Evolutionary conservation across 2,329 filamentous ascomycete genomes (phyloP).

Genomic region (Polytolypa hystricis): DNA sequence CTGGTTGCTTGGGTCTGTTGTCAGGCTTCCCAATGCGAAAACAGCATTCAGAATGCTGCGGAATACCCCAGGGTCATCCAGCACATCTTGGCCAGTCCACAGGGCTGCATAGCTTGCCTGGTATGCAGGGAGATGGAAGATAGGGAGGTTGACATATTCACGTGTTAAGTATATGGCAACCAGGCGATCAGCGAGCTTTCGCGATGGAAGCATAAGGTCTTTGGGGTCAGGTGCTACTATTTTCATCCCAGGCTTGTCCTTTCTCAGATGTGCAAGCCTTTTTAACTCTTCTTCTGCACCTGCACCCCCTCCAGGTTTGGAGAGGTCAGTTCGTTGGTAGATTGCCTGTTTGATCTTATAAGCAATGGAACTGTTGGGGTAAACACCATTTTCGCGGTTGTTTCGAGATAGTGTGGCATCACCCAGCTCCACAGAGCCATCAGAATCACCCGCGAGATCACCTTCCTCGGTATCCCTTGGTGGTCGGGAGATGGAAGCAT

Average conservation of each 20-base stretch:
- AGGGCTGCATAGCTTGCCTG: constrained; percentile 10
- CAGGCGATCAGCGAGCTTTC: constrained; percentile 11
- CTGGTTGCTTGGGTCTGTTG: constrained; percentile 4
- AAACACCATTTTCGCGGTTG: neutral
- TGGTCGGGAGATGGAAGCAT: too few species aligned
- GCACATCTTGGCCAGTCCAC: constrained; percentile 3
- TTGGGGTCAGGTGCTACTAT: neutral
- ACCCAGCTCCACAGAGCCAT: neutral
- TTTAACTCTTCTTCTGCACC: constrained; percentile 6
- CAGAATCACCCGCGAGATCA: too few species aligned
- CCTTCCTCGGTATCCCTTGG: too few species aligned
- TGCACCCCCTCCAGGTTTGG: constrained; percentile 8
- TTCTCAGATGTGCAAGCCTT: constrained; percentile 4
- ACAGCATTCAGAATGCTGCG: constrained; percentile 14
- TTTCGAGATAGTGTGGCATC: neutral
- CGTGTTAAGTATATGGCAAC: constrained; percentile 14
- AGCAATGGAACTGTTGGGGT: too few species aligned
- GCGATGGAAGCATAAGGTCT: constrained; percentile 9
- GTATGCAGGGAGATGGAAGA: constrained; percentile 15
- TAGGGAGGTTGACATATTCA: constrained; percentile 19
- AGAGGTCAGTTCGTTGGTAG: constrained; percentile 10
- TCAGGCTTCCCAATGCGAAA: constrained; percentile 14
- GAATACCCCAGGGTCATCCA: constrained; percentile 10
- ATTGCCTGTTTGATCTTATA: constrained; percentile 10
- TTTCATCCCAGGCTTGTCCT: constrained; percentile 5